These are phyloP conservation scores for Tolypocladium ovalisporum DNA, from an alignment of 2,329 filamentous ascomycete species.

Conservation along the genomic window DNA sequence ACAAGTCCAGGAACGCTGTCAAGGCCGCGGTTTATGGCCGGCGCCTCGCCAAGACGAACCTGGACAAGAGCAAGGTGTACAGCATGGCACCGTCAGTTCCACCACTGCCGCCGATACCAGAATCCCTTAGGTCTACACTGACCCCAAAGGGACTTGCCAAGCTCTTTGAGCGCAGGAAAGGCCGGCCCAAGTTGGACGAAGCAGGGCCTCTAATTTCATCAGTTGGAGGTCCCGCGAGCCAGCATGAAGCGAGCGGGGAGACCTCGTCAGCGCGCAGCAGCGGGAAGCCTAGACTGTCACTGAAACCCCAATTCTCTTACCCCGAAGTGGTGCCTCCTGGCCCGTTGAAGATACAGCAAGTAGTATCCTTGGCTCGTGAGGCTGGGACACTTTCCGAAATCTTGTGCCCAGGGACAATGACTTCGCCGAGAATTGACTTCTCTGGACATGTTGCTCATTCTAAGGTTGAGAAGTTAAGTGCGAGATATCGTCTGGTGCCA, in stretches of 20 bases:
- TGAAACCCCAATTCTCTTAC: background rate
- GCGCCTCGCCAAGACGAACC: constrained; percentile 2
- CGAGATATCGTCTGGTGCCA: constrained; percentile 7
- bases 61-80: background rate
- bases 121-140: constrained; percentile 11
- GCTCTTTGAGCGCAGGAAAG: constrained; percentile 15
- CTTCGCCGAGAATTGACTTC: background rate
- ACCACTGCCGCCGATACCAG: constrained; percentile 20
- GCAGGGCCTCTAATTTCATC: background rate
- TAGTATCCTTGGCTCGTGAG: background rate
- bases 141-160: constrained; percentile 15
- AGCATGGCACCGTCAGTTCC: constrained; percentile 12
- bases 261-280: background rate
- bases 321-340: background rate
- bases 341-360: background rate
- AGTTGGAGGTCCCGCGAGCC: background rate
- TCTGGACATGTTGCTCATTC: too few species aligned
- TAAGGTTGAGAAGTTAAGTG: background rate
- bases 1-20: constrained; percentile 2
- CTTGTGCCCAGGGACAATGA: background rate
- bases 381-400: background rate
- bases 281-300: background rate
- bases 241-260: background rate
- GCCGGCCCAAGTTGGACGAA: constrained; percentile 8
- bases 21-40: background rate